Evolutionary conservation across 352 stramenopile species (phyloP), one percentile per base, ranked within the genome.

Genomic region (Phytophthora citrophthora): DNA sequence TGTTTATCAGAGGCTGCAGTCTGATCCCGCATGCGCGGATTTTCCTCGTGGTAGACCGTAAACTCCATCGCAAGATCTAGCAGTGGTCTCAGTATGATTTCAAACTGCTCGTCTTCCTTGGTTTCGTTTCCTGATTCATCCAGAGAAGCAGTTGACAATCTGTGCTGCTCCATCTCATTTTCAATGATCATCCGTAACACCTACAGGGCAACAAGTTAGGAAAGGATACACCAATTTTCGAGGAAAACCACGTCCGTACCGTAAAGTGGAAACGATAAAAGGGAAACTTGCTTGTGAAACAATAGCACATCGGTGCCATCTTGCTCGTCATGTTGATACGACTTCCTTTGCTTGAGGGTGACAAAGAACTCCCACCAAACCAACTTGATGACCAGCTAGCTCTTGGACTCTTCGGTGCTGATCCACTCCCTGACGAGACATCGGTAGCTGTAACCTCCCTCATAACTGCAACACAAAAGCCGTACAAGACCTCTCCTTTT

Each of bases 261-360:
- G 79, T 67, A 62, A 93, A 95, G 51, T 95, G 83, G 12, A 95
- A 77, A 11, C 86, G 86, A 61, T 95, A 95, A 68, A 95, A 93
- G 9, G 87, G 87, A 45, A 93, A 95, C 29, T 95, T 95, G 77
- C 85, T 92, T 9, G 86, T 95, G 49, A 95, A 85, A 54, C 85
- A 95, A 49, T 89, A 95, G 59, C 85, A 93, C 2, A 89, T 66
- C 1, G 87, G 85, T 10, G 85, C 85, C 34, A 95, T 70, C 41
- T 56, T 64, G 5, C 41, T 64, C 20, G 54, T 69, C 59, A 59
- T 73, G 11, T 38, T 46, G 5, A 51, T 46, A 24, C 43, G 24
- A 5, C 27, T 53, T 34, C n/a, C 52, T 54, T 63, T 65, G 43
- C 39, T 68, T 0, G 64, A 69, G 4, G 50, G 31, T 6, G 61